Conservation (phyloP, 2,329 filamentous ascomycete genomes). For the Rhynchosporium secalis region DNA sequence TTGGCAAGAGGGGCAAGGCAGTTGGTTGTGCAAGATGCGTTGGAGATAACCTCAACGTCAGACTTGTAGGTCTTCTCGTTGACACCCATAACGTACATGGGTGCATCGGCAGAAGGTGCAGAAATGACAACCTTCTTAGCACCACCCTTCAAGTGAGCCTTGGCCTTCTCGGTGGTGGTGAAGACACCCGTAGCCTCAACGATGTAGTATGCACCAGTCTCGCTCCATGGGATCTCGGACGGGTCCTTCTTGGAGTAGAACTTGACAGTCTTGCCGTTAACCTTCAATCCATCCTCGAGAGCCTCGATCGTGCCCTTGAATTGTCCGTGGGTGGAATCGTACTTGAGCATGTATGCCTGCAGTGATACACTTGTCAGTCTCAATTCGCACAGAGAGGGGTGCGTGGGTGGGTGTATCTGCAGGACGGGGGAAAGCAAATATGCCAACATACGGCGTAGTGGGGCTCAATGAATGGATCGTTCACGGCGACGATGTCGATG, state of each 20-base stretch:
- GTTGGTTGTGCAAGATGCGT: conserved; percentile 99
- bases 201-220: conserved; percentile 87
- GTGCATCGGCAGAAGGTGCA: conserved; percentile 89
- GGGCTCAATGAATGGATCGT: conserved; percentile 99
- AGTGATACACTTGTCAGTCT: conserved; percentile 23
- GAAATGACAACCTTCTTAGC: conserved; percentile 98
- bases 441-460: conserved; percentile 83
- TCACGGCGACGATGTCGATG: conserved; percentile 92
- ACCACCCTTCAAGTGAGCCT: conserved; percentile 90
- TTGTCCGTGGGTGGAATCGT: conserved; percentile 93
- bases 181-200: conserved; percentile 99
- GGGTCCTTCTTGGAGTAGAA: conserved; percentile 96
- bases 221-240: conserved; percentile 82
- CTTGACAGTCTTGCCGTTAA: conserved; percentile 93
- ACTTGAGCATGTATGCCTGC: conserved; percentile 99
- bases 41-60: conserved; percentile 92
- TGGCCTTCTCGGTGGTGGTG: conserved; percentile 97
- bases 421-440: conserved; percentile 15
- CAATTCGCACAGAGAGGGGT: conserved; percentile 10
- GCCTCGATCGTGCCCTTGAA: conserved; percentile 91
- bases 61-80: conserved; percentile 93
- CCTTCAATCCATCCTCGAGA: conserved; percentile 66
- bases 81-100: conserved; percentile 99
- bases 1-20: conserved; percentile 99
- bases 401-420: conserved; percentile 12